Evolutionary conservation across 2,329 filamentous ascomycete genomes (phyloP), one percentile per base, ranked within the genome.

Genomic region (Herpomyces periplanetae): DNA sequence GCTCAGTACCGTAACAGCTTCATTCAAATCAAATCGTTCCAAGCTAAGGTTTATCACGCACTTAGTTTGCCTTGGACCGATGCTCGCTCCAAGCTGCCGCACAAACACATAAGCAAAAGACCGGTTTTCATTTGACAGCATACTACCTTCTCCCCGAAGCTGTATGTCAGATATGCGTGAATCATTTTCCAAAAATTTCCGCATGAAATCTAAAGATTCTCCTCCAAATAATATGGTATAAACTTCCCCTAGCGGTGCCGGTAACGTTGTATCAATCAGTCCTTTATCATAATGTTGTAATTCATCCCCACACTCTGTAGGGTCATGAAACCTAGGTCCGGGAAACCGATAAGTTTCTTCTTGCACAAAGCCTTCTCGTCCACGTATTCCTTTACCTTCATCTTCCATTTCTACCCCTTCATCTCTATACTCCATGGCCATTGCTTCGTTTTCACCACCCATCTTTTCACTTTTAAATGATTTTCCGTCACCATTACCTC

Each of bases 41-140:
- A 96, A 34, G 3, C 50, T 63, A 38, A 87, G 71, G 1, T 56
- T 63, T 19, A 69, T 71, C 23, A 84, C 62, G 36, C 80, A 96
- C 33, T 85, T 88, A 6, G 80, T 96, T 41, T 87, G 68, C 34
- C 53, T 80, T 1, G 80, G 80, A 0, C 80, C 80, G 27, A 96
- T 75, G 1, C 66, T 48, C 2, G 49, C 65, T 29, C 59, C 51
- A 2, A 96, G 43, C 2, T 80, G 80, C 35, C 88, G 91, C 40
- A 85, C 85, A 35, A 88, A 96, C 1, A 58, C 61, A 34, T 62
- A 87, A 9, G 44, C 55, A 17, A 73, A 54, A 3, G 51, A 50
- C 34, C 59, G 65, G 38, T 60, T 65, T 8, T 84, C 68, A 18
- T 55, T 51, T 3, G 53, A 54, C 10, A 84, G 39, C 1, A 65